Evolutionary conservation across 345 rosid species (phyloP).

Genomic region (Microthlaspi erraticum): DNA sequence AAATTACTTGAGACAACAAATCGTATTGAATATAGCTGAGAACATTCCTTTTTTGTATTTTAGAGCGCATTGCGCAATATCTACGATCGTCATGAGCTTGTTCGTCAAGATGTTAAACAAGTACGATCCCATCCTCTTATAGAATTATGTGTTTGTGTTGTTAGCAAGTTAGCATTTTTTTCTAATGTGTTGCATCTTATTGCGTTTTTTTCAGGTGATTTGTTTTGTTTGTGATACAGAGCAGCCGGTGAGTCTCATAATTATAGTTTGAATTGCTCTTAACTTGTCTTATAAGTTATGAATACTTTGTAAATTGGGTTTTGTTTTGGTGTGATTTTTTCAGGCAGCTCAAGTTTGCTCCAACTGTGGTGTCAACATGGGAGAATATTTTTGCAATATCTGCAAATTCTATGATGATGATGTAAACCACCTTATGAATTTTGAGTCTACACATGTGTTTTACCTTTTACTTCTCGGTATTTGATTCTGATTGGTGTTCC

Average conservation of each 20-base stretch:
- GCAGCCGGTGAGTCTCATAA: constrained; percentile 71
- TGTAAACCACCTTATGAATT: constrained; percentile 46
- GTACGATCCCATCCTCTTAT: constrained; percentile 48
- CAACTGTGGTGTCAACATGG: constrained; percentile 99
- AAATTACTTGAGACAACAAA: no score
- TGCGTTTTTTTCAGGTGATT: constrained; percentile 60
- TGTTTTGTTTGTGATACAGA: constrained; percentile 96
- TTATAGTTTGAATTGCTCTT: constrained; percentile 18
- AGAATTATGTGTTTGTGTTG: background rate
- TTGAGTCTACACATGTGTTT: background rate
- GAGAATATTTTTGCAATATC: constrained; percentile 85
- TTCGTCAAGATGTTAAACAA: constrained; percentile 80
- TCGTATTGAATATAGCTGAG: no score
- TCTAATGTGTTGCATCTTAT: constrained; percentile 20
- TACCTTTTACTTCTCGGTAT: constrained; percentile 10
- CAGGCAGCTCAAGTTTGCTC: constrained; percentile 82
- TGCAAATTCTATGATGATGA: constrained; percentile 96
- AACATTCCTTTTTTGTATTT: constrained; percentile 13
- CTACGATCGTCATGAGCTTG: constrained; percentile 74
- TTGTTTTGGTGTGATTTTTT: constrained; percentile 26
- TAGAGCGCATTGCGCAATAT: constrained; percentile 70
- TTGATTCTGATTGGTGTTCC: background rate
- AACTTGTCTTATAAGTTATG: constrained; percentile 12
- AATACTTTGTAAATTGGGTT: constrained; percentile 1
- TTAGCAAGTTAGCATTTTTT: background rate